These are phyloP conservation scores for Cornus kousa DNA, from an alignment of 148 eudicot genomes.

Conservation along the genomic window DNA sequence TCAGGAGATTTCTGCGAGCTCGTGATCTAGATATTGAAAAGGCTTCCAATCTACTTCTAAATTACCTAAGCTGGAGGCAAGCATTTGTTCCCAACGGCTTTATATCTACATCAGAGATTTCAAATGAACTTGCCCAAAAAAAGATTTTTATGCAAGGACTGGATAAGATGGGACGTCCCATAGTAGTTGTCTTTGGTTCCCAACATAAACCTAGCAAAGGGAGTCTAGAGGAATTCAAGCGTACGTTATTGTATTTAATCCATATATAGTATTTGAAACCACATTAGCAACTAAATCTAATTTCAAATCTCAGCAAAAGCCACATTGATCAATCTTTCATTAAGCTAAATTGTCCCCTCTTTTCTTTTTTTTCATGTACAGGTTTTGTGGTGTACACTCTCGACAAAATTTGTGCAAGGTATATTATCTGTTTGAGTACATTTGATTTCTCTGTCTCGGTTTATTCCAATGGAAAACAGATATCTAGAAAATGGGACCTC, in stretches of 20 bases:
- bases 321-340: neutral
- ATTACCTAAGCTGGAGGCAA: slow-evolving; percentile 58
- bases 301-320: slow-evolving; percentile 1
- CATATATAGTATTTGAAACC: neutral
- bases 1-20: slow-evolving; percentile 66
- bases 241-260: slow-evolving; percentile 25
- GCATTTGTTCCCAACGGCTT: slow-evolving; percentile 54
- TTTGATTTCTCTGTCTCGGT: slow-evolving; percentile 7
- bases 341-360: neutral
- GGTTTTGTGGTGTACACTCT: slow-evolving; percentile 47
- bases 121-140: slow-evolving; percentile 44
- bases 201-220: slow-evolving; percentile 36
- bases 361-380: slow-evolving; percentile 13
- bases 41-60: slow-evolving; percentile 47
- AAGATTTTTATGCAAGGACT: slow-evolving; percentile 63
- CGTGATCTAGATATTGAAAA: slow-evolving; percentile 61
- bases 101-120: slow-evolving; percentile 51
- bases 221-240: slow-evolving; percentile 57
- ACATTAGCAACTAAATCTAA: neutral
- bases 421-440: slow-evolving; percentile 7
- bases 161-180: slow-evolving; percentile 56
- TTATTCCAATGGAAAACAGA: neutral
- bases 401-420: slow-evolving; percentile 55
- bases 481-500: neutral
- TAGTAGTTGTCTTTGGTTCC: slow-evolving; percentile 45